Evolutionary conservation across 257 asterid species (phyloP).

Genomic region (Oldenlandia corymbosa): DNA sequence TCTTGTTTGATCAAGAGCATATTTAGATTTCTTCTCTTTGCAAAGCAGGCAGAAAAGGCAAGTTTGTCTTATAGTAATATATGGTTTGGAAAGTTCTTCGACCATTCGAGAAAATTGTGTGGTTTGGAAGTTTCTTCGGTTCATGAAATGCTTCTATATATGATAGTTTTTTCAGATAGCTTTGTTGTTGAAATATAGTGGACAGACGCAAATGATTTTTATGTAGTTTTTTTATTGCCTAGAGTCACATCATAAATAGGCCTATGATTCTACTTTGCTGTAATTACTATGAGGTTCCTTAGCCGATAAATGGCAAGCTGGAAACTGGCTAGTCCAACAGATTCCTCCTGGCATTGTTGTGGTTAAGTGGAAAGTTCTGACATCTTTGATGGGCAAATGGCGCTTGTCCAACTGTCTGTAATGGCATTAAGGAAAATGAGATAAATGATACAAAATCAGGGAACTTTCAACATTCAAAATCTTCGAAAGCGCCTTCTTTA

Average conservation of each 20-base stretch:
- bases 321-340: not conserved
- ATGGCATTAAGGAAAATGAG: not conserved
- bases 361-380: not conserved
- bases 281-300: not conserved
- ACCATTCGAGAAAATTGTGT: not conserved
- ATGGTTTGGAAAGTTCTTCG: not conserved
- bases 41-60: not conserved
- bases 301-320: not conserved
- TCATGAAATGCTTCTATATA: not conserved
- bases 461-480: not conserved
- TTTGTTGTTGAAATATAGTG: not conserved
- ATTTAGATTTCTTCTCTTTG: not conserved
- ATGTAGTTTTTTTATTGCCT: not conserved
- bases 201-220: not conserved
- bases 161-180: not conserved
- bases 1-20: not conserved
- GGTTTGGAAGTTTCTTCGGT: not conserved
- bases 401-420: not conserved
- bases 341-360: not conserved
- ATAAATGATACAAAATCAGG: not conserved
- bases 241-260: not conserved
- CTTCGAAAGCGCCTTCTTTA: not conserved
- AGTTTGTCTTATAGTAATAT: conserved; percentile 3
- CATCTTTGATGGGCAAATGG: not conserved
- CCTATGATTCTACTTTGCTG: not conserved